Base-by-base conservation (phyloP, 148 eudicot species). In the Nyssa sinensis region DNA sequence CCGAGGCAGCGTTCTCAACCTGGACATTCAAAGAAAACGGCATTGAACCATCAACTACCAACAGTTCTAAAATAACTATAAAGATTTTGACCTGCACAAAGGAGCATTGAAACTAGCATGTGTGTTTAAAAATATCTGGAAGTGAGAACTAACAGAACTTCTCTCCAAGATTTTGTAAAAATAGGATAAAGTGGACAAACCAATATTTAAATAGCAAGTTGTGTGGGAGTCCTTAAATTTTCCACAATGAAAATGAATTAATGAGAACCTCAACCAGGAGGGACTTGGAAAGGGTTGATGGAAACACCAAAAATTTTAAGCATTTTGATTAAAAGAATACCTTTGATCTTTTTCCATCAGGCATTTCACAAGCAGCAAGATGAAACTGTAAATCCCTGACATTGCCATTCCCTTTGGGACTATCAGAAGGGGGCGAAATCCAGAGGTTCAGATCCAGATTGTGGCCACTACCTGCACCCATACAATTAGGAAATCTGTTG, bases 391-490 rank as follows among this genome's bases (percentile, higher is more conserved):
- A 33, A 59, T 62, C 71, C 49, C 55, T 69, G 37, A 39, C 51
- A 31, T 51, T 77, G 30, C 69, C 66, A 32, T 59, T 75, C 53
- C 70, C 80, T 30, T 70, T 64, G 33, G 73, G 51, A 67, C 51
- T 71, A 39, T 74, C 77, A 16, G 62, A 31, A 25, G 84, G 51
- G 70, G 75, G 34, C 64, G 86, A 83, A 31, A 83, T 81, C 49
- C 83, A 74, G 21, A 86, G 85, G 70, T 79, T 81, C 62, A 86
- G 82, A 74, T 83, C 85, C 66, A 86, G 86, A 74, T 75, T 79
- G 58, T 75, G 71, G 57, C 67, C 66, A 67, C 14, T 64, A 55
- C 69, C 84, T 83, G 77, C 74, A 72, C 55, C 49, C 63, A 74
- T 71, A 81, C n/a, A 32, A 64, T 17, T 17, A 2, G 59, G 59